A percentile compares a stretch with the other conserved stretches of the same genome.
These are phyloP conservation scores for Smallanthus sonchifolius DNA, from an alignment of 129 eudicot species.

Conservation along the genomic window DNA sequence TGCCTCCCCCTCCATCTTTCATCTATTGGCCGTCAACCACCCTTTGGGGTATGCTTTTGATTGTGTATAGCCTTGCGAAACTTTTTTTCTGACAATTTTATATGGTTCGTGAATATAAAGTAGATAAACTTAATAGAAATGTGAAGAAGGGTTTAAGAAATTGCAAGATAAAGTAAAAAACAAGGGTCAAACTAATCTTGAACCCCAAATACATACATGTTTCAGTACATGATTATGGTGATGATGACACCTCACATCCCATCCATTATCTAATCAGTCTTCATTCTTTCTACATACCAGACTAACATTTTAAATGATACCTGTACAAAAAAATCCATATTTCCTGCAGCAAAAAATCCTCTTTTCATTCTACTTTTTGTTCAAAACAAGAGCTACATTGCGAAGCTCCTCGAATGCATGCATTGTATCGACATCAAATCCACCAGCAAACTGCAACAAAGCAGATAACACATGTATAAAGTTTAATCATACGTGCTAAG, in stretches of 20 bases:
- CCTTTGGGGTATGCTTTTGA: no score
- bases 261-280: constrained; percentile 15
- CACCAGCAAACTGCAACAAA: constrained; percentile 86
- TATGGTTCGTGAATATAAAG: no score
- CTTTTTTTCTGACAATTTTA: no score
- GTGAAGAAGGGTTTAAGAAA: neutral
- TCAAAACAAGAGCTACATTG: constrained; percentile 65
- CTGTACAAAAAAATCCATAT: constrained; percentile 29
- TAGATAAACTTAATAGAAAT: neutral
- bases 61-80: no score
- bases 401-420: constrained; percentile 95
- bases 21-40: no score
- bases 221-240: neutral
- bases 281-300: constrained; percentile 14
- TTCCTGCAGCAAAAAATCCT: constrained; percentile 14
- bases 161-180: neutral
- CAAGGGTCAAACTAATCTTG: constrained; percentile 10
- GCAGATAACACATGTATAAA: neutral
- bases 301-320: constrained; percentile 6
- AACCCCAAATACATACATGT: constrained; percentile 5
- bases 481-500: neutral
- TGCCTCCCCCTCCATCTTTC: no score
- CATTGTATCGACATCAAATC: constrained; percentile 97
- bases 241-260: constrained; percentile 12
- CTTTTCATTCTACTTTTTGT: constrained; percentile 45